Evolutionary conservation across 2,329 filamentous ascomycete species (phyloP).

Genomic region (Aspergillus phoenicis): DNA sequence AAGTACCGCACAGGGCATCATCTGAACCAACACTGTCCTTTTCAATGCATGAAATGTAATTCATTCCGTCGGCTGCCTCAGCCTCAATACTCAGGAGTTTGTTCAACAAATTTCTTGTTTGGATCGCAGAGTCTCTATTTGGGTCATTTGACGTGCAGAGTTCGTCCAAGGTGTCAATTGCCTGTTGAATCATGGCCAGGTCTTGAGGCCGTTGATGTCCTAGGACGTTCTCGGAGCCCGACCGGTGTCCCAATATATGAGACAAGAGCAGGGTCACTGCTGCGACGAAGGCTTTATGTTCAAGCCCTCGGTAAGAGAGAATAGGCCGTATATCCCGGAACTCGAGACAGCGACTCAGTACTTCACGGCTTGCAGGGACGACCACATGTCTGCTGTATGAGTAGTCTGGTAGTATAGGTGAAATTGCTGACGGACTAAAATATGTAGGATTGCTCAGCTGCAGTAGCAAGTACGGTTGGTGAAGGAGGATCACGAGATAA

Average conservation of each 20-base stretch:
- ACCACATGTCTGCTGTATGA: neutral
- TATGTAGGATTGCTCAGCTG: neutral
- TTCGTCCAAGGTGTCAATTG: neutral
- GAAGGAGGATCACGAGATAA: slow-evolving; percentile 1
- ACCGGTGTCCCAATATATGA: neutral
- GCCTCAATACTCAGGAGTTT: neutral
- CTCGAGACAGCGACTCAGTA: slow-evolving; percentile 2
- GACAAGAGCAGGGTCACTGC: neutral
- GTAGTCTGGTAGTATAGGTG: neutral
- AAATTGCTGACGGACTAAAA: no score
- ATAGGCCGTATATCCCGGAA: neutral
- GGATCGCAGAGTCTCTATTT: neutral
- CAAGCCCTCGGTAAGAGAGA: neutral
- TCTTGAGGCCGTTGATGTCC: slow-evolving; percentile 2
- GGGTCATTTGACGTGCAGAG: neutral
- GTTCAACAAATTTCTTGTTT: neutral
- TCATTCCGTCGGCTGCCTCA: neutral
- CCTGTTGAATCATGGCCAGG: neutral
- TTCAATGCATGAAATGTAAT: neutral
- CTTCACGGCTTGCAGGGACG: neutral
- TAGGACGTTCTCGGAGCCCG: neutral
- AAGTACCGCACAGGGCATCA: neutral
- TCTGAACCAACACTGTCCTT: neutral
- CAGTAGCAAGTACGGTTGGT: neutral
- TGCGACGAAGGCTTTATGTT: slow-evolving; percentile 1